Percentiles rank a stretch among this genome's conserved stretches.
Evolutionary conservation across 345 rosid species (phyloP).

Genomic region (Ricinus communis): DNA sequence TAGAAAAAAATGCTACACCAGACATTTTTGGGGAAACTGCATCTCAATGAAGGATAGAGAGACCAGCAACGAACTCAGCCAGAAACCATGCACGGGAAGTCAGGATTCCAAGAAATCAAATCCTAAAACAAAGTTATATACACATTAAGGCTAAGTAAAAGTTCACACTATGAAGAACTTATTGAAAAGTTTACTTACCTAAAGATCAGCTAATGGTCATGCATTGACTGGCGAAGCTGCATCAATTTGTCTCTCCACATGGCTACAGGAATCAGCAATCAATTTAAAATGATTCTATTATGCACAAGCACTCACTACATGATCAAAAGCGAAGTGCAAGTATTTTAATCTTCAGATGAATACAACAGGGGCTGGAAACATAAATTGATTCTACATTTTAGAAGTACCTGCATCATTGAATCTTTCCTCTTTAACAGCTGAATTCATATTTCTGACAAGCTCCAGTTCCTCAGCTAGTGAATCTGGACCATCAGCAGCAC

Average conservation of each 20-base stretch:
- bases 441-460: conserved; percentile 59
- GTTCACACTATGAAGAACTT: background rate
- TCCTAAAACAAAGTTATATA: background rate
- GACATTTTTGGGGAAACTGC: conserved; percentile 1
- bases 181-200: conserved; percentile 14
- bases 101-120: background rate
- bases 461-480: conserved; percentile 65
- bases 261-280: conserved; percentile 47
- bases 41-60: too few species aligned
- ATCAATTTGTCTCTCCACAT: conserved; percentile 68
- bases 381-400: too few species aligned
- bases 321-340: background rate
- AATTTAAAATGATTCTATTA: background rate
- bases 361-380: too few species aligned
- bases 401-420: conserved; percentile 80
- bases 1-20: background rate
- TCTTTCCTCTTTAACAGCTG: conserved; percentile 78
- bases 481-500: conserved; percentile 83
- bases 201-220: conserved; percentile 20
- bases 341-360: background rate
- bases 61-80: background rate
- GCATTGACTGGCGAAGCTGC: conserved; percentile 53
- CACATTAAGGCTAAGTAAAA: background rate
- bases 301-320: background rate
- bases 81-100: background rate